Percentiles rank a stretch among this genome's conserved stretches.
phyloP scores from a whole-genome alignment of 2,329 filamentous ascomycete genomes.

The Hypoxylon sp. region DNA sequence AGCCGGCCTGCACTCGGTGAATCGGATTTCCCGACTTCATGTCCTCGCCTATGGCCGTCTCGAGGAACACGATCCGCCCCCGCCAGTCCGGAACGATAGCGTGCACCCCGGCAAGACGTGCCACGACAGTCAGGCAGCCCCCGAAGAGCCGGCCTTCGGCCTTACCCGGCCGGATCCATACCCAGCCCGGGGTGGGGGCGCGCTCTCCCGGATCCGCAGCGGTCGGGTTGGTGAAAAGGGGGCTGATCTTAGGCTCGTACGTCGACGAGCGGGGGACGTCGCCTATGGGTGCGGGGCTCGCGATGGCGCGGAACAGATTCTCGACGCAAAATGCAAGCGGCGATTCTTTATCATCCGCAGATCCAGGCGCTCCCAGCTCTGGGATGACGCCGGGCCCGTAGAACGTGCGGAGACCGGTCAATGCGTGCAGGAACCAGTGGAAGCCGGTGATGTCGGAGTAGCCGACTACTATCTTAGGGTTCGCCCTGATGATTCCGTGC shows the following conservation, averaged over 20 bases:
- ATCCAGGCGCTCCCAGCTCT: slow-evolving; percentile 52
- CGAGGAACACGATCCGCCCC: slow-evolving; percentile 56
- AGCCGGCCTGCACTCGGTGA: slow-evolving; percentile 48
- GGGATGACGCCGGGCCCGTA: slow-evolving; percentile 57
- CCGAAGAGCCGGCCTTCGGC: slow-evolving; percentile 59
- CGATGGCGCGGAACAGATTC: slow-evolving; percentile 52
- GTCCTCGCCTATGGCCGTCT: slow-evolving; percentile 54
- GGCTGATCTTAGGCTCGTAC: slow-evolving; percentile 48
- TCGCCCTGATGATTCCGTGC: slow-evolving; percentile 49
- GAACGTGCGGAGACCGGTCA: slow-evolving; percentile 57
- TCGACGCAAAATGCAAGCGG: slow-evolving; percentile 49
- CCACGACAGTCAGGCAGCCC: slow-evolving; percentile 56
- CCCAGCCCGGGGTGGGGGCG: slow-evolving; percentile 49
- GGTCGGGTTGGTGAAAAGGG: slow-evolving; percentile 41
- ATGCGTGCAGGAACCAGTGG: slow-evolving; percentile 56
- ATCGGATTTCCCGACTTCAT: slow-evolving; percentile 44
- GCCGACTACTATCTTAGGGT: slow-evolving; percentile 58
- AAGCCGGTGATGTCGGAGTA: slow-evolving; percentile 57
- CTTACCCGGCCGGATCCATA: slow-evolving; percentile 53
- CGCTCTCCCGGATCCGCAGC: slow-evolving; percentile 49
- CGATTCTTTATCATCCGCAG: slow-evolving; percentile 43
- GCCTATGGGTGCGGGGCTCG: slow-evolving; percentile 46
- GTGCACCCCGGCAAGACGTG: slow-evolving; percentile 52
- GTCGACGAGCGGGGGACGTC: slow-evolving; percentile 49
- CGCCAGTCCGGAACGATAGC: slow-evolving; percentile 54